Percentiles rank a stretch among this genome's conserved stretches.
Evolutionary conservation across 1,139 yeast species (phyloP).

Genomic region (Yarrowia galli): DNA sequence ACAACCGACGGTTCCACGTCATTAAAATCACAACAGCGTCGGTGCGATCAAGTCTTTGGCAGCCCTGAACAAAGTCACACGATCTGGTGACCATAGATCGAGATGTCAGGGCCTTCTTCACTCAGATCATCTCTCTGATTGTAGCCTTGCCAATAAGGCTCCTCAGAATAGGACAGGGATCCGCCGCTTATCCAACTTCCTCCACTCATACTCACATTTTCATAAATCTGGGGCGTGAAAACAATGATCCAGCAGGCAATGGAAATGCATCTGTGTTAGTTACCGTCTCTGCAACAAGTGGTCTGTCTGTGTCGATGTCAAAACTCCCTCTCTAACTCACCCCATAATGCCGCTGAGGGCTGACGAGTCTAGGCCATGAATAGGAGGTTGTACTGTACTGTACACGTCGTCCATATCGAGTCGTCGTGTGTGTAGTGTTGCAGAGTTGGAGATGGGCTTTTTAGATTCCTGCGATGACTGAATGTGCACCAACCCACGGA

Average conservation of each 20-base stretch:
- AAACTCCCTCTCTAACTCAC: slow-evolving; percentile 43
- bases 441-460: background rate
- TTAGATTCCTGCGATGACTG: slow-evolving; percentile 6
- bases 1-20: too few relatives aligned
- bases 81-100: too few relatives aligned
- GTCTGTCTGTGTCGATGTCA: background rate
- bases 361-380: slow-evolving; percentile 61
- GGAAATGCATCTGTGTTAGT: slow-evolving; percentile 66
- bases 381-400: slow-evolving; percentile 35
- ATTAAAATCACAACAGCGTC: too few relatives aligned
- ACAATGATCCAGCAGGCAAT: slow-evolving; percentile 98
- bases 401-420: slow-evolving; percentile 34
- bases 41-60: too few relatives aligned
- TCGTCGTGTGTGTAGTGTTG: background rate
- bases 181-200: too few relatives aligned
- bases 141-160: too few relatives aligned
- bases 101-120: too few relatives aligned
- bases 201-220: slow-evolving; percentile 57
- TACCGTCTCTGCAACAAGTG: too few relatives aligned
- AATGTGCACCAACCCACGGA: slow-evolving; percentile 4
- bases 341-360: slow-evolving; percentile 89
- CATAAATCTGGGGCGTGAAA: slow-evolving; percentile 95
- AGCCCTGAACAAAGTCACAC: too few relatives aligned
- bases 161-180: too few relatives aligned
- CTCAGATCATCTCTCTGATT: too few relatives aligned